Conservation (phyloP, 768 basidiomycete genomes). For the Leccinum barrowsii region DNA sequence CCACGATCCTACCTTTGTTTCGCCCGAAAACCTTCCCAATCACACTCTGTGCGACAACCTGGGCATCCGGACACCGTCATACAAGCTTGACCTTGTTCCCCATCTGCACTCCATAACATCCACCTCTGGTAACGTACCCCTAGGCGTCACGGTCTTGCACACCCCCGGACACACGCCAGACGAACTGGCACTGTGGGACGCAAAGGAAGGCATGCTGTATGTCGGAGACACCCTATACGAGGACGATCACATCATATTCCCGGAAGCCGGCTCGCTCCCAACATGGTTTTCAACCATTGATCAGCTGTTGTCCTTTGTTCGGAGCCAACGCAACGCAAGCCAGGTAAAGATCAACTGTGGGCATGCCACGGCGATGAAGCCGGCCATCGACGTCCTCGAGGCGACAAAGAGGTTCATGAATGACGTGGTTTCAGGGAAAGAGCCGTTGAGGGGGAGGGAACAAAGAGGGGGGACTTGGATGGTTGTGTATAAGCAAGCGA, state of each 20-base stretch:
- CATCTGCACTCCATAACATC: conserved; percentile 36
- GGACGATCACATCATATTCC: conserved; percentile 52
- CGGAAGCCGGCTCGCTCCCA: conserved; percentile 49
- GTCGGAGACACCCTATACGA: conserved; percentile 59
- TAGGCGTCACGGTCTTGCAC: conserved; percentile 46
- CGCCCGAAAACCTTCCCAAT: conserved; percentile 37
- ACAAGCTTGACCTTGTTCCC: conserved; percentile 43
- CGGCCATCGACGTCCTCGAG: conserved; percentile 45
- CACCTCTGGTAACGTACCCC: conserved; percentile 13
- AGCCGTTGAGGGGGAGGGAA: conserved; percentile 32
- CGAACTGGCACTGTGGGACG: conserved; percentile 53
- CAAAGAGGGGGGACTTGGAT: conserved; percentile 35
- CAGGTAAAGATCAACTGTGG: conserved; percentile 47
- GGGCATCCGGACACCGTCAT: conserved; percentile 41
- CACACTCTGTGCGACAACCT: conserved; percentile 46
- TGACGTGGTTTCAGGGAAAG: conserved; percentile 43
- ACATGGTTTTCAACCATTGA: conserved; percentile 47
- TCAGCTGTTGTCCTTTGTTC: conserved; percentile 41
- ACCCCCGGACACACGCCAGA: conserved; percentile 60
- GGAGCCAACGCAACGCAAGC: conserved; percentile 18
- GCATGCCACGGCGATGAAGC: conserved; percentile 43
- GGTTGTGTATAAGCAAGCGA: conserved; percentile 43
- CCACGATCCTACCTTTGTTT: conserved; percentile 44
- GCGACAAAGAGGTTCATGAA: conserved; percentile 43
- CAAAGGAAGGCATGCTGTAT: conserved; percentile 48